Percentiles rank a stretch among this genome's conserved stretches.
Conservation (phyloP, 108 stramenopile species). For the Thalassiosira profunda region DNA sequence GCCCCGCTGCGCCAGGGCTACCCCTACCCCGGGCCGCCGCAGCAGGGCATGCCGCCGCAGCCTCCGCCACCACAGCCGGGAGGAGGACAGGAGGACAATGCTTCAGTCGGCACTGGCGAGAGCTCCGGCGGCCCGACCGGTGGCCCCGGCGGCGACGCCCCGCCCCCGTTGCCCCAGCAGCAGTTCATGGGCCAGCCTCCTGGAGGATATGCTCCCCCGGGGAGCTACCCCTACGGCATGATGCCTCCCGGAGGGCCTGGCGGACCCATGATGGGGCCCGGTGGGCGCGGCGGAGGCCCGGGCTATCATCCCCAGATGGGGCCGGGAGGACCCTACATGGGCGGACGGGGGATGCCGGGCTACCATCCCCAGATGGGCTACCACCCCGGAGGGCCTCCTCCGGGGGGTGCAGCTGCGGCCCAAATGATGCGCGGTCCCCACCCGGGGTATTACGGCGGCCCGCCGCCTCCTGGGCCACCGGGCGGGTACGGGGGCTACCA, state of each 20-base stretch:
- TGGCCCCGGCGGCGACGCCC: conserved; percentile 2
- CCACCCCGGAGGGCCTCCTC: conserved; percentile 4
- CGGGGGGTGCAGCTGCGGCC: too few species aligned
- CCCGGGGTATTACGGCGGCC: too few species aligned
- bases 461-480: too few species aligned
- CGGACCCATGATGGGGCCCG: conserved; percentile 49
- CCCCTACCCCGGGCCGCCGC: conserved; percentile 53
- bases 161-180: conserved; percentile 4
- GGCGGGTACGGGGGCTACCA: too few species aligned
- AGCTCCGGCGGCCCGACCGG: conserved; percentile 26
- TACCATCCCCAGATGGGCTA: conserved; percentile 24
- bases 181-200: conserved; percentile 11
- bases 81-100: conserved; percentile 20
- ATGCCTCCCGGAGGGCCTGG: conserved; percentile 22
- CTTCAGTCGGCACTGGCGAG: conserved; percentile 36
- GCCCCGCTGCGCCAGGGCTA: conserved; percentile 59
- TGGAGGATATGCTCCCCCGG: conserved; percentile 1
- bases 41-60: conserved; percentile 53
- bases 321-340: conserved; percentile 21
- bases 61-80: conserved; percentile 30
- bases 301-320: conserved; percentile 59
- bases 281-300: conserved; percentile 37
- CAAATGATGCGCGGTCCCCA: too few species aligned
- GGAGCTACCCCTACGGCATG: conserved; percentile 17
- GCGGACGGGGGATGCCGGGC: conserved; percentile 6